Evolutionary conservation across 768 basidiomycete genomes (phyloP).

Genomic region (Mycena sanguinolenta): DNA sequence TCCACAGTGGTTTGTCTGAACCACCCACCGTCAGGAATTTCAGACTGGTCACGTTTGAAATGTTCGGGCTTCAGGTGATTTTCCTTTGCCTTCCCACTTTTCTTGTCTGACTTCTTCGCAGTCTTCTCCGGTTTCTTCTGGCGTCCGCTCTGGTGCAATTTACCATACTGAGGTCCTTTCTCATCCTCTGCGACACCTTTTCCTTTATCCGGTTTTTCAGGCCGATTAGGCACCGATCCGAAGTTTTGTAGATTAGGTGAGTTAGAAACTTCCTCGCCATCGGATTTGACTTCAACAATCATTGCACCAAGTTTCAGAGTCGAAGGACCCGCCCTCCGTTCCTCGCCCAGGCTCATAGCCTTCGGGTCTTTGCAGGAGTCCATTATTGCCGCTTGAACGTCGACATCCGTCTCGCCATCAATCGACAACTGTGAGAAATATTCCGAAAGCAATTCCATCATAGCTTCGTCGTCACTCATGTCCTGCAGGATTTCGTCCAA

Average conservation of each 20-base stretch:
- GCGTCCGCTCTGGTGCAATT: not conserved
- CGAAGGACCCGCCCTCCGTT: slow-evolving; percentile 18
- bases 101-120: no score
- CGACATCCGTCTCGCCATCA: no score
- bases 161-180: not conserved
- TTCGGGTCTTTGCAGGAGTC: slow-evolving; percentile 8
- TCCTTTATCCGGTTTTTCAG: not conserved
- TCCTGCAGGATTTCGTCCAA: no score
- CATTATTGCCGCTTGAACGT: slow-evolving; percentile 4
- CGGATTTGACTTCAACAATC: not conserved
- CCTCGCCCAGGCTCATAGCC: not conserved
- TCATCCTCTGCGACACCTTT: not conserved
- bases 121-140: not conserved
- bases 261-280: not conserved
- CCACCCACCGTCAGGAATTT: not conserved
- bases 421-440: no score
- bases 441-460: no score
- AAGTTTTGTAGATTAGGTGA: no score
- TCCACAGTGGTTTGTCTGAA: not conserved
- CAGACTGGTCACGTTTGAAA: not conserved
- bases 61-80: slow-evolving; percentile 10
- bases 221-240: no score
- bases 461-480: no score
- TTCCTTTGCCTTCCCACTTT: not conserved
- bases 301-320: not conserved